Conservation (phyloP, 2,329 filamentous ascomycete genomes). For the Calonectria crousiana region DNA sequence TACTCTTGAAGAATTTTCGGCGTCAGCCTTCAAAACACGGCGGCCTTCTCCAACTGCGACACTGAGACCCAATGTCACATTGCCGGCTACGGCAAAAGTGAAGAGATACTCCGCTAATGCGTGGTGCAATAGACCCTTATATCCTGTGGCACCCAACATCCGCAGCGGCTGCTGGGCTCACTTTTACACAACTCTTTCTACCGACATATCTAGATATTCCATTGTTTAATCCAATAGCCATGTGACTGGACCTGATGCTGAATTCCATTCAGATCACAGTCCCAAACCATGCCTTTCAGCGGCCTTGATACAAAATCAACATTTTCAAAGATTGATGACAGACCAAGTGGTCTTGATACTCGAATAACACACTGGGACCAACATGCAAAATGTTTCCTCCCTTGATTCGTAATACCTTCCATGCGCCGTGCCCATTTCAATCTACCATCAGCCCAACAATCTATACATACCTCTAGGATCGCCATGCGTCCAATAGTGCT, state of each 20-base stretch:
- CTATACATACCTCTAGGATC: not conserved
- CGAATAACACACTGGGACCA: not conserved
- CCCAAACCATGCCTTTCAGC: not conserved
- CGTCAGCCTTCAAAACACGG: not conserved
- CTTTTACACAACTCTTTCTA: not conserved
- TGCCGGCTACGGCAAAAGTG: no score
- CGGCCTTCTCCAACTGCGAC: no score
- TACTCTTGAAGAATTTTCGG: not conserved
- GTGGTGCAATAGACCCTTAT: no score
- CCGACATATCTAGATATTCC: not conserved
- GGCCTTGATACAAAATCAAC: not conserved
- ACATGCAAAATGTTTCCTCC: not conserved
- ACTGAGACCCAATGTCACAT: no score
- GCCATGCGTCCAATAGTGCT: not conserved
- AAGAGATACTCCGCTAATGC: no score
- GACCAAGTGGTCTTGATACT: not conserved
- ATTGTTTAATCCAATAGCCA: not conserved
- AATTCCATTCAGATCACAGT: not conserved
- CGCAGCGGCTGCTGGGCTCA: not conserved
- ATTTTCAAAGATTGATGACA: not conserved
- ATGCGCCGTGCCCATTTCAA: not conserved
- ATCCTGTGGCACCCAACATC: no score
- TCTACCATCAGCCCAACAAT: not conserved
- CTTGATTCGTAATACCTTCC: not conserved
- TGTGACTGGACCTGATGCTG: not conserved